Base-by-base conservation (phyloP, 805 yeast genomes). In the Nakazawaea ishiwadae region DNA sequence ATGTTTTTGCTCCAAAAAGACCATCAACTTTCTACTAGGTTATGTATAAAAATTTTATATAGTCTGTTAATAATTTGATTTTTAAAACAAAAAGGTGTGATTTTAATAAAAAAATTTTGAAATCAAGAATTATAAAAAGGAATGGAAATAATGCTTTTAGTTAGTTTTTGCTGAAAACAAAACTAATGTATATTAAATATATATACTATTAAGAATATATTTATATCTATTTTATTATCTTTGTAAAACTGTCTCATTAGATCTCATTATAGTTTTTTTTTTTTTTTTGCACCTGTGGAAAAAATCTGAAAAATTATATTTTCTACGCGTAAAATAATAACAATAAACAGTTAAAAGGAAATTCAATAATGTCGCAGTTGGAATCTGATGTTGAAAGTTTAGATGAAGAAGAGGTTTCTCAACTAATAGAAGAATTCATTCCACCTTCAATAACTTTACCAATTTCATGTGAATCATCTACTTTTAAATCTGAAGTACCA, bases 21-120 rank as follows among this genome's bases (percentile, higher is more conserved):
- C 98, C 98, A 71, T 70, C 96, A 63, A 93, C 99, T 69, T 90
- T 81, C 87, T 91, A 91, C 86, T 91, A 90, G 74, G 68, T 48
- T 44, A 28, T 40, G 34, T 39, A 31, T 31, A 39, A 39, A 23
- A 16, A 15, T 28, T 18, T 28, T 34, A 32, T 26, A 33, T 32
- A 35, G 34, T 17, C 31, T 35, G 27, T 27, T 27, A 27, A 26
- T 27, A 27, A 26, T 8, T 17, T 35, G 39, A 34, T 23, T 34
- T 34, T 15, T 34, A 16, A n/a, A n/a, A n/a, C n/a, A n/a, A n/a
- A 12, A 23, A 34, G 29, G 37, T 34, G 37, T 34, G 37, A 34
- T 20, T 32, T 11, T 20, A 32, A 32, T 19, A 18, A 17, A 10
- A 20, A 20, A 20, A 20, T n/a, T n/a, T n/a, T n/a, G n/a, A n/a